Conservation (phyloP, 1,139 yeast species). For the Blastobotrys malaysiensis region DNA sequence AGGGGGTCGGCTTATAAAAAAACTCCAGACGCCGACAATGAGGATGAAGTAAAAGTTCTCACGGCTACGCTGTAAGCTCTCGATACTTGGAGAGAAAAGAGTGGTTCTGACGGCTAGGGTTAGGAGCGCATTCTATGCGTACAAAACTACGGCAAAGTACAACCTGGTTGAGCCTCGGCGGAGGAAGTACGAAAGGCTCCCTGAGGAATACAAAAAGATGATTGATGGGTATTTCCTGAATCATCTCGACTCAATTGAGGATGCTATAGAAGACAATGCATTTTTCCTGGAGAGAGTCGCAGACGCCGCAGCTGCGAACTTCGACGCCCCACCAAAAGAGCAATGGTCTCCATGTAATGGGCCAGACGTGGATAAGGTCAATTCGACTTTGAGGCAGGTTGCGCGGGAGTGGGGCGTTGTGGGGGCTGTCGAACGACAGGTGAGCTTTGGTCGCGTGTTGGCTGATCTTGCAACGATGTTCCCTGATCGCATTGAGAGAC, state of each 20-base stretch:
- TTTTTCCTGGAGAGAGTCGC: slow-evolving; percentile 45
- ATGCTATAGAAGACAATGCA: slow-evolving; percentile 47
- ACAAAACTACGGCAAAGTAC: slow-evolving; percentile 20
- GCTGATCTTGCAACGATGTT: slow-evolving; percentile 40
- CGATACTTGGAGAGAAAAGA: not conserved
- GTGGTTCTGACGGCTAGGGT: not conserved
- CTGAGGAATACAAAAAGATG: slow-evolving; percentile 14
- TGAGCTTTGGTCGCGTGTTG: slow-evolving; percentile 44
- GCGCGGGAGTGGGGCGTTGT: slow-evolving; percentile 73
- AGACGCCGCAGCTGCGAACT: slow-evolving; percentile 41
- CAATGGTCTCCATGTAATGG: slow-evolving; percentile 45
- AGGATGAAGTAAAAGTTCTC: slow-evolving; percentile 23
- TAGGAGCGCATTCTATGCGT: slow-evolving; percentile 24
- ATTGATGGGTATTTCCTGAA: slow-evolving; percentile 18
- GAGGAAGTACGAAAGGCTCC: slow-evolving; percentile 18
- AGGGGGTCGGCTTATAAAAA: slow-evolving; percentile 4
- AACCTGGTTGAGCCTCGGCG: slow-evolving; percentile 26
- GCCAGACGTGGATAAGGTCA: slow-evolving; percentile 55
- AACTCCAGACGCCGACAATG: slow-evolving; percentile 12
- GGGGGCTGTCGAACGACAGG: slow-evolving; percentile 50
- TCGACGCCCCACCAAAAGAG: slow-evolving; percentile 46
- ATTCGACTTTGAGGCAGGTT: slow-evolving; percentile 57
- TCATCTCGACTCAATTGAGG: slow-evolving; percentile 42
- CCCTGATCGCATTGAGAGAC: slow-evolving; percentile 34
- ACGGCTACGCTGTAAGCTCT: slow-evolving; percentile 25